These are phyloP conservation scores for Desmodesmus armatus DNA, from an alignment of 139 green algal genomes.

Conservation along the genomic window DNA sequence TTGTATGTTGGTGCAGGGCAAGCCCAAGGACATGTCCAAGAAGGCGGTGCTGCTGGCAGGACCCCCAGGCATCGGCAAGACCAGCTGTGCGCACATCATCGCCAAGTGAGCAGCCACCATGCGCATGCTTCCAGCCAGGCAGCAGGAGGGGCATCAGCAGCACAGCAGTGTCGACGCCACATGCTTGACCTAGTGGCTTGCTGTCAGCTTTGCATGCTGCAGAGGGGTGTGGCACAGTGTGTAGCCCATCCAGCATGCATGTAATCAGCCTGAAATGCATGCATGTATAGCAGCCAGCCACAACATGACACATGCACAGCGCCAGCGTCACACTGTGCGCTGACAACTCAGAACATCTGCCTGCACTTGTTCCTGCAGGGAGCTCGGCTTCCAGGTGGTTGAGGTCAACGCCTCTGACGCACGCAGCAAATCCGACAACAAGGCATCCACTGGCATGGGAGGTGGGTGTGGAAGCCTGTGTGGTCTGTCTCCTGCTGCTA, in stretches of 20 bases:
- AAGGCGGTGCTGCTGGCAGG: conserved; percentile 95
- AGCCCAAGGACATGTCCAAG: conserved; percentile 79
- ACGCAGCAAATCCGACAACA: conserved; percentile 88
- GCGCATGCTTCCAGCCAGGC: too few relatives aligned
- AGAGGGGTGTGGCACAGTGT: too few relatives aligned
- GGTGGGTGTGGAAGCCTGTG: too few relatives aligned
- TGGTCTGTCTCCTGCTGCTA: too few relatives aligned
- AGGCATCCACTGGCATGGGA: conserved; percentile 20
- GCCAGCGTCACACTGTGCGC: conserved; percentile 27
- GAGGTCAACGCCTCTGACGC: conserved; percentile 98
- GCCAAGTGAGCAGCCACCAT: conserved; percentile 62
- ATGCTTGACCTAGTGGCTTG: too few relatives aligned
- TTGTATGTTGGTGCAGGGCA: conserved; percentile 49
- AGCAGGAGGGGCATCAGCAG: too few relatives aligned
- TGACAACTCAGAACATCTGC: background rate
- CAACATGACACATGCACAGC: conserved; percentile 41
- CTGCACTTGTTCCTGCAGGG: conserved; percentile 56
- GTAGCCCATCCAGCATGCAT: too few relatives aligned
- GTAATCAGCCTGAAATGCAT: too few relatives aligned
- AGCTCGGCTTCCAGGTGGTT: conserved; percentile 80
- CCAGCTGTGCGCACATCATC: conserved; percentile 83
- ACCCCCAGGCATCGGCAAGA: conserved; percentile 96
- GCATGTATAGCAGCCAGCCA: conserved; percentile 66
- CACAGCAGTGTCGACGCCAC: too few relatives aligned
- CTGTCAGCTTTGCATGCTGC: too few relatives aligned